Percentiles rank a stretch among this genome's conserved stretches.
These are phyloP conservation scores for Tetracladium setigerum DNA, from an alignment of 495 filamentous ascomycete genomes.

Conservation along the genomic window DNA sequence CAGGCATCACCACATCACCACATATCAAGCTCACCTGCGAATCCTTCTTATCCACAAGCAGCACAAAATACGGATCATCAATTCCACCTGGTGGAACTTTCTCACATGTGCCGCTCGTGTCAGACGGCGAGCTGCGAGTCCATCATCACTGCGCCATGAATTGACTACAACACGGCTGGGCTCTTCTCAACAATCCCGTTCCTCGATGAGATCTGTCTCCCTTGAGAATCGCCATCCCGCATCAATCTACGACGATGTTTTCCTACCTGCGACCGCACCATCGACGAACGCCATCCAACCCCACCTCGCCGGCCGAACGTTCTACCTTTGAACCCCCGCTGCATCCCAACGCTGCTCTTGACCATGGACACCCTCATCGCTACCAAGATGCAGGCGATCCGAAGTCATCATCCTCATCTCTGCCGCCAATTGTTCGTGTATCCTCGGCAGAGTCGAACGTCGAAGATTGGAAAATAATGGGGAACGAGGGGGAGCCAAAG, in stretches of 20 bases:
- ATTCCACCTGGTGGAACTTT: not conserved
- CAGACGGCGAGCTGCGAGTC: not conserved
- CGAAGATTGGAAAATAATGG: slow-evolving; percentile 2
- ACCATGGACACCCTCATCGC: slow-evolving; percentile 18
- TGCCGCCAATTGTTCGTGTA: slow-evolving; percentile 39
- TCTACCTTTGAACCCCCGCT: slow-evolving; percentile 31
- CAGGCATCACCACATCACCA: not conserved
- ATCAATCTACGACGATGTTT: slow-evolving; percentile 30
- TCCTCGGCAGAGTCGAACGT: slow-evolving; percentile 27
- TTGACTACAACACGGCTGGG: not conserved
- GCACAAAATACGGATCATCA: not conserved
- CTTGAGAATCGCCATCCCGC: no score
- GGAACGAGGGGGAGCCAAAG: slow-evolving; percentile 9
- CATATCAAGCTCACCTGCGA: not conserved
- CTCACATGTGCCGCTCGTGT: not conserved
- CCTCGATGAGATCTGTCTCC: no score
- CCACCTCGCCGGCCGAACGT: slow-evolving; percentile 37
- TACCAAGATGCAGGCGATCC: slow-evolving; percentile 7
- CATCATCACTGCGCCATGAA: not conserved
- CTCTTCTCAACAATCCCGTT: not conserved
- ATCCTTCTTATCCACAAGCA: not conserved
- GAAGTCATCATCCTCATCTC: slow-evolving; percentile 26
- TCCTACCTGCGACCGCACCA: slow-evolving; percentile 45
- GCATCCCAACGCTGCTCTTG: slow-evolving; percentile 18
- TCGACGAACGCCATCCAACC: slow-evolving; percentile 43